These are phyloP conservation scores for Viridothelium virens DNA, from an alignment of 495 filamentous ascomycete genomes.

Conservation along the genomic window DNA sequence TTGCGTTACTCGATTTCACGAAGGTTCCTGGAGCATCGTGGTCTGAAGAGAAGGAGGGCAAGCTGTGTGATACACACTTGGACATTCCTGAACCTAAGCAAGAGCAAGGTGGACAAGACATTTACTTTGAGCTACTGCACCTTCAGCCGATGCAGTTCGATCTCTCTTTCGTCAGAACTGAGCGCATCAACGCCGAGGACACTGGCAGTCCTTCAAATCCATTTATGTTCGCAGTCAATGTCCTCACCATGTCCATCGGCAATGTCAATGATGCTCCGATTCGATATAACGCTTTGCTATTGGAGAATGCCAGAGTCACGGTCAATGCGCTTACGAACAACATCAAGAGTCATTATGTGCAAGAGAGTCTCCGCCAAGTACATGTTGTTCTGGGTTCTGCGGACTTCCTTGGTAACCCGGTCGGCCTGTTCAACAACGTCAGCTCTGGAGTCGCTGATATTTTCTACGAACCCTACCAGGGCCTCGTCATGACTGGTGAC, in stretches of 20 bases:
- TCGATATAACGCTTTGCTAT: conserved; percentile 81
- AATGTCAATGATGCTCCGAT: conserved; percentile 97
- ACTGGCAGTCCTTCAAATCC: conserved; percentile 81
- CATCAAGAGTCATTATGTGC: conserved; percentile 86
- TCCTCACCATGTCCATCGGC: conserved; percentile 97
- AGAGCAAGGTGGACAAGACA: conserved; percentile 74
- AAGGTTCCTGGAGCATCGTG: conserved; percentile 92
- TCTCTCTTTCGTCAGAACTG: conserved; percentile 92
- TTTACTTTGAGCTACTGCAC: conserved; percentile 95
- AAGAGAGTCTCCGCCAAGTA: conserved; percentile 89
- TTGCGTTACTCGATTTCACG: conserved; percentile 88
- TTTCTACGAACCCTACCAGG: conserved; percentile 98
- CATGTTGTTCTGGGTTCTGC: conserved; percentile 95
- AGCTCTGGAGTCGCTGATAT: conserved; percentile 94
- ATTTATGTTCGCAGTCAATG: conserved; percentile 95
- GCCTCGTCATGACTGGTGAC: conserved; percentile 83
- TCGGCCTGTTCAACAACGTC: conserved; percentile 96
- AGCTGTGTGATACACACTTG: conserved; percentile 78
- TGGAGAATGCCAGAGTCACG: conserved; percentile 92
- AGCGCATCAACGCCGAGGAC: conserved; percentile 93
- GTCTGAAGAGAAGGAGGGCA: conserved; percentile 73
- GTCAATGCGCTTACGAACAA: conserved; percentile 73
- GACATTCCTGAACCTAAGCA: conserved; percentile 88
- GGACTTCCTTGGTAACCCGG: conserved; percentile 97
- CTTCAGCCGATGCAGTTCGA: conserved; percentile 97